These are phyloP conservation scores for Talaromyces sp. DNA, from an alignment of 2,329 filamentous ascomycete species.

Conservation along the genomic window DNA sequence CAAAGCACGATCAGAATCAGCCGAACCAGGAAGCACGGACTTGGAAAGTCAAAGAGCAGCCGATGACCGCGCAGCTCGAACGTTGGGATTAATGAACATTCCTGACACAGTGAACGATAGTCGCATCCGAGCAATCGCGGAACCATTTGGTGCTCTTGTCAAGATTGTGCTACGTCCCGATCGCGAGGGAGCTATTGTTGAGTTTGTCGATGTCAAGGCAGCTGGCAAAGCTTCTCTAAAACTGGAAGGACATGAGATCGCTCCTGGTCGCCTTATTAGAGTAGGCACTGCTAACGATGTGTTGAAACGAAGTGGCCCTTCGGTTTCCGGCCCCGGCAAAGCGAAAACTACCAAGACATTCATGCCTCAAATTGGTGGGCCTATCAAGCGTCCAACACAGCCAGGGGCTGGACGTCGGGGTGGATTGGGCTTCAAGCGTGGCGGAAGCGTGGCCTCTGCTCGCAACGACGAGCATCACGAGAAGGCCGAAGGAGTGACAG, in stretches of 20 bases:
- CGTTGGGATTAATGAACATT: constrained; percentile 76
- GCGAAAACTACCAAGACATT: constrained; percentile 33
- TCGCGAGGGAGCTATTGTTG: constrained; percentile 80
- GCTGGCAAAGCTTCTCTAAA: constrained; percentile 59
- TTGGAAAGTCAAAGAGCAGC: constrained; percentile 41
- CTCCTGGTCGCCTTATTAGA: constrained; percentile 39
- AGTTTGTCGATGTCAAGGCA: constrained; percentile 67
- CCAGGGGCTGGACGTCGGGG: constrained; percentile 45
- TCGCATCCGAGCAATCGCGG: constrained; percentile 69
- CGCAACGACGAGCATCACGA: constrained; percentile 14
- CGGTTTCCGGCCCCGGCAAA: constrained; percentile 22
- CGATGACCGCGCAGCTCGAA: constrained; percentile 57
- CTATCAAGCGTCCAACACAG: constrained; percentile 46
- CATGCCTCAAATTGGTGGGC: constrained; percentile 31
- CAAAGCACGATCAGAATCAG: constrained; percentile 35
- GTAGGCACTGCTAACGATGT: constrained; percentile 54
- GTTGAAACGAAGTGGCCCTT: constrained; percentile 36
- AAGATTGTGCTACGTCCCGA: constrained; percentile 77
- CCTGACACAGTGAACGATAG: constrained; percentile 91
- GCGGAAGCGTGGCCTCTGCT: constrained; percentile 22
- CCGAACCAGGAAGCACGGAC: constrained; percentile 24
- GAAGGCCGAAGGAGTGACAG: constrained; percentile 19
- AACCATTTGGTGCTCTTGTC: constrained; percentile 65
- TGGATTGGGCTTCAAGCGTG: constrained; percentile 50
- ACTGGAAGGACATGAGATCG: constrained; percentile 47